These are phyloP conservation scores for Trichoderma koningiopsis DNA, from an alignment of 2,329 filamentous ascomycete species.

Conservation along the genomic window DNA sequence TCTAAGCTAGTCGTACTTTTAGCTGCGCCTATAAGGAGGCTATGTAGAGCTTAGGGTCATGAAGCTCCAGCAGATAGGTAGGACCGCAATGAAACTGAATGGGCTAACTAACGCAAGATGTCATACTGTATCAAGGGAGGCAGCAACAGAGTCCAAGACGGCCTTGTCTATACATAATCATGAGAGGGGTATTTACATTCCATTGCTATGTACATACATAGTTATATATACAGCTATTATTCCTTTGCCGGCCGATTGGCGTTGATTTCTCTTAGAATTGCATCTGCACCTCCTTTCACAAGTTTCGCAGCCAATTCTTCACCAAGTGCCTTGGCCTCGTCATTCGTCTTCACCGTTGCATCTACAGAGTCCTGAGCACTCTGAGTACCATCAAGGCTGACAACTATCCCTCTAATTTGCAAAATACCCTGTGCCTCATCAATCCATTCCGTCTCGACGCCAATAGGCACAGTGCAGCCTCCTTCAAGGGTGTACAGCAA, in stretches of 20 bases:
- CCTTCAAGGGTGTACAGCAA: conserved; percentile 19
- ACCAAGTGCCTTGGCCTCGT: neutral
- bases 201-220: neutral
- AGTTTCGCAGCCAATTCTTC: conserved; percentile 18
- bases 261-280: conserved; percentile 18
- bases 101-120: neutral
- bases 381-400: conserved; percentile 17
- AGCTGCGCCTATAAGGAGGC: no score
- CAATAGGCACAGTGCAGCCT: conserved; percentile 13
- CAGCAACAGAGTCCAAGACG: neutral
- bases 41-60: neutral
- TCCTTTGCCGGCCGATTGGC: conserved; percentile 11
- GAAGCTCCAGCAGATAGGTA: neutral
- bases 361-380: conserved; percentile 12
- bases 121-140: neutral
- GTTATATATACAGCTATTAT: neutral
- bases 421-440: neutral
- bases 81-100: neutral
- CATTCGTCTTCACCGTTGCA: conserved; percentile 2
- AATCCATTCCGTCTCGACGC: conserved; percentile 22
- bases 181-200: neutral
- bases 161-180: neutral
- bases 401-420: conserved; percentile 21
- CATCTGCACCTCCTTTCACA: conserved; percentile 11
- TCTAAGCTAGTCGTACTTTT: neutral